Evolutionary conservation across 2,329 filamentous ascomycete genomes (phyloP), one percentile per base, ranked within the genome.

Genomic region (Venturiaceae sp.): DNA sequence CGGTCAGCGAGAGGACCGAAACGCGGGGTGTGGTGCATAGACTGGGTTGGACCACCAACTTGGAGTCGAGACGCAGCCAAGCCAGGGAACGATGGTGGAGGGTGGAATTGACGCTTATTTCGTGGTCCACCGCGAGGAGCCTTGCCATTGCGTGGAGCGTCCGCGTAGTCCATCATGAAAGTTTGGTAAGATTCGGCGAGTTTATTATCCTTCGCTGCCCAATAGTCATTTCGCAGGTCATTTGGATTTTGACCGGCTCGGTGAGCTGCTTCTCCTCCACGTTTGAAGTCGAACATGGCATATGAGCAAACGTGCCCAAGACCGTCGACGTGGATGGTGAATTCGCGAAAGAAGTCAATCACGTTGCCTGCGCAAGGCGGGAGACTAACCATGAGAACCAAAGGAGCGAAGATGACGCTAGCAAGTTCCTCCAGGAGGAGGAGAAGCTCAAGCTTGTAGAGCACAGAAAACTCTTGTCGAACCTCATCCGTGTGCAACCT

Each of bases 111-210:
- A 58, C 78, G 78, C 59, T 68, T 65, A 65, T 73, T 56, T 72
- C 71, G 58, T 8, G 63, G 63, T 7, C 64, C 32, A 28, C 52
- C 52, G 13, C 47, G 57, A 5, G 37, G 41, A 19, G 39, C 39
- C 34, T 39, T 36, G 26, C 58, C 36, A 28, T 33, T 36, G 16
- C 47, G 41, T 21, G 13, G 70, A 63, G 39, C 63, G 36, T 60
- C 69, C 59, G 60, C 74, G 64, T 99, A 99, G 64, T 95, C 92
- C 68, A 96, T 91, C 60, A 96, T 77, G 70, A 99, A 99, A 2
- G 92, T 91, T 66, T 94, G 92, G 69, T 96, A 94, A 0, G 92
- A 97, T 16, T 91, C 89, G n/a, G 94, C 86, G 90, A 99, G 96
- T 75, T 99, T 99, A 62, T 92, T 90, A 67, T 99, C 92, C 68